phyloP scores from a whole-genome alignment of 805 yeast genomes.

The Saccharomycopsis oosterbeekiorum region DNA sequence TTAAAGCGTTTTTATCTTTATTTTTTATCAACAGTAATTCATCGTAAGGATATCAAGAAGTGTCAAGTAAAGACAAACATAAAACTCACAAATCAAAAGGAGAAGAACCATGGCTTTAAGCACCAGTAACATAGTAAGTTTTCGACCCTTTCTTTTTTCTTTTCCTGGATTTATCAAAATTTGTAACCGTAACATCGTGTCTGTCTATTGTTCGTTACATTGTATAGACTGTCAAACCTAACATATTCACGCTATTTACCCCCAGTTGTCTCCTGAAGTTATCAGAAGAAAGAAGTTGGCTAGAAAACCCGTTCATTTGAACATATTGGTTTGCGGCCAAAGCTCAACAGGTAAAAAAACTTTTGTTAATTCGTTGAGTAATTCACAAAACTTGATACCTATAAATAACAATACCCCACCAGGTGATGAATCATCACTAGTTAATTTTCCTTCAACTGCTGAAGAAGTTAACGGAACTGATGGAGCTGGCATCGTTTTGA shows the following conservation, averaged over 20 bases:
- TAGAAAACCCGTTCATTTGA: slow-evolving; percentile 52
- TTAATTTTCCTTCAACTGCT: background rate
- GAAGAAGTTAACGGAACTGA: background rate
- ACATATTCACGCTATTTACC: background rate
- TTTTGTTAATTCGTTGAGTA: slow-evolving; percentile 60
- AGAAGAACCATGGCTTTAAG: background rate
- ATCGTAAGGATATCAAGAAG: background rate
- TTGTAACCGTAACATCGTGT: background rate
- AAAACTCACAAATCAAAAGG: background rate
- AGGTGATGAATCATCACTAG: background rate
- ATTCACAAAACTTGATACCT: slow-evolving; percentile 17
- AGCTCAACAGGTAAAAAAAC: slow-evolving; percentile 69
- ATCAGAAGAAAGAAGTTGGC: slow-evolving; percentile 52
- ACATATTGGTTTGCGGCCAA: slow-evolving; percentile 62
- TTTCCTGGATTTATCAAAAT: background rate
- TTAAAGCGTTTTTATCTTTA: no score
- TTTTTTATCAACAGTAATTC: no score
- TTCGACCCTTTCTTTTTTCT: background rate
- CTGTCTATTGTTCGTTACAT: background rate
- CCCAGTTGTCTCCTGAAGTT: slow-evolving; percentile 27
- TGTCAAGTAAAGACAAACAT: background rate
- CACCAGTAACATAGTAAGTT: background rate
- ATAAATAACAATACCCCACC: background rate
- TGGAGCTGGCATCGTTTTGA: background rate
- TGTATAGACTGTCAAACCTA: no score